These are phyloP conservation scores for Ormosia semicastrata DNA, from an alignment of 306 rosid species.

Conservation along the genomic window DNA sequence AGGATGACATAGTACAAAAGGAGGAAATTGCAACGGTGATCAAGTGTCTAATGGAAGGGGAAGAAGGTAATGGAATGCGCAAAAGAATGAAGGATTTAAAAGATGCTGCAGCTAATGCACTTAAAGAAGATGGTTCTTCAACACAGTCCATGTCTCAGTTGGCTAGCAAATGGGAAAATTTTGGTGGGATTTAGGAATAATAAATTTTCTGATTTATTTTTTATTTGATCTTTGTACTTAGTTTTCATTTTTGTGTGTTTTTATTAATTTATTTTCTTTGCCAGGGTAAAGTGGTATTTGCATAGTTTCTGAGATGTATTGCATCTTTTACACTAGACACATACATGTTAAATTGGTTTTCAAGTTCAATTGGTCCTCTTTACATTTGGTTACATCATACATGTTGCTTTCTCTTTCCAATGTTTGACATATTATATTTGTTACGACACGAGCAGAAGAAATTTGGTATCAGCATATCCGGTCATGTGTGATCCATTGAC, in stretches of 20 bases:
- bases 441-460: too few species aligned
- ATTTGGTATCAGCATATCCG: too few species aligned
- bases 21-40: constrained; percentile 22
- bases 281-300: neutral
- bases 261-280: neutral
- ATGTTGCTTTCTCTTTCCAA: too few species aligned
- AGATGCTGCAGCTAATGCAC: neutral
- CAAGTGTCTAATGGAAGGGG: constrained; percentile 3
- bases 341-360: neutral
- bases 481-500: too few species aligned
- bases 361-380: neutral
- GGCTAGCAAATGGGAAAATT: neutral
- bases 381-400: too few species aligned
- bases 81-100: neutral
- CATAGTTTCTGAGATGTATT: neutral
- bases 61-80: neutral
- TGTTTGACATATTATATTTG: too few species aligned
- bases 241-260: neutral
- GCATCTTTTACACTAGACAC: neutral
- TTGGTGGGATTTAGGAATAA: neutral
- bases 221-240: neutral
- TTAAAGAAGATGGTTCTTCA: constrained; percentile 23
- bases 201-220: neutral
- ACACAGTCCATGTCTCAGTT: neutral
- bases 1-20: constrained; percentile 1